Conservation (phyloP, 2,329 filamentous ascomycete species). For the Fusarium globosum region DNA sequence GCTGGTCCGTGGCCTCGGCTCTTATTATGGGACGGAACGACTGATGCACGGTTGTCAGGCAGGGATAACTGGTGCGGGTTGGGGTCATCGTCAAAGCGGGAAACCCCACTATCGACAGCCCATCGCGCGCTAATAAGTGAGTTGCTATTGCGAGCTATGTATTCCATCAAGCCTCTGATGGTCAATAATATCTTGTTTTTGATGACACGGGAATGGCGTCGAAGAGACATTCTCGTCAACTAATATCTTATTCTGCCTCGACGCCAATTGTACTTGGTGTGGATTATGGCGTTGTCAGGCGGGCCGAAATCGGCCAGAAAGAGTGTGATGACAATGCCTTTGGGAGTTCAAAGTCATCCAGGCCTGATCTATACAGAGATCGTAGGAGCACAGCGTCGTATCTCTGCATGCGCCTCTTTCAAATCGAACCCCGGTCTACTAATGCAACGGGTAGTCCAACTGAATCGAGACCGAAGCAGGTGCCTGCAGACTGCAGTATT, state of each 20-base stretch:
- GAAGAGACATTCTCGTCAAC: neutral
- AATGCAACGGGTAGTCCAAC: constrained; percentile 32
- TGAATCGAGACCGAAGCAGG: constrained; percentile 35
- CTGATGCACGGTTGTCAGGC: constrained; percentile 38
- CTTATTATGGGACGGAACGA: constrained; percentile 42
- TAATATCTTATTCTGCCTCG: neutral
- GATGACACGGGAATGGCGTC: neutral
- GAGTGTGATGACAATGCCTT: neutral
- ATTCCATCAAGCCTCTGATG: constrained; percentile 5
- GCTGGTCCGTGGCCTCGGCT: constrained; percentile 46
- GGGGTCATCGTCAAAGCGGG: constrained; percentile 23
- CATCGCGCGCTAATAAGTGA: constrained; percentile 27
- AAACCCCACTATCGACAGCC: constrained; percentile 34
- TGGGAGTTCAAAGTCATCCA: neutral
- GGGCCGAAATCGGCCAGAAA: neutral
- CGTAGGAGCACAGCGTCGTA: constrained; percentile 6
- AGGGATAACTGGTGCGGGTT: constrained; percentile 42
- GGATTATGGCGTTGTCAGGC: neutral
- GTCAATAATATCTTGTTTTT: neutral
- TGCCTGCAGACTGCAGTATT: constrained; percentile 30
- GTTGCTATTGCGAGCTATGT: constrained; percentile 13
- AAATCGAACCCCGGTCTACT: constrained; percentile 11
- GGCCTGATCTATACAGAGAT: constrained; percentile 21
- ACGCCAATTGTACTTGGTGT: neutral
- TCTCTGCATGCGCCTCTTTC: constrained; percentile 10